Percentiles rank a stretch among this genome's conserved stretches.
These are phyloP conservation scores for Ormosia semicastrata DNA, from an alignment of 306 rosid genomes.

Conservation along the genomic window DNA sequence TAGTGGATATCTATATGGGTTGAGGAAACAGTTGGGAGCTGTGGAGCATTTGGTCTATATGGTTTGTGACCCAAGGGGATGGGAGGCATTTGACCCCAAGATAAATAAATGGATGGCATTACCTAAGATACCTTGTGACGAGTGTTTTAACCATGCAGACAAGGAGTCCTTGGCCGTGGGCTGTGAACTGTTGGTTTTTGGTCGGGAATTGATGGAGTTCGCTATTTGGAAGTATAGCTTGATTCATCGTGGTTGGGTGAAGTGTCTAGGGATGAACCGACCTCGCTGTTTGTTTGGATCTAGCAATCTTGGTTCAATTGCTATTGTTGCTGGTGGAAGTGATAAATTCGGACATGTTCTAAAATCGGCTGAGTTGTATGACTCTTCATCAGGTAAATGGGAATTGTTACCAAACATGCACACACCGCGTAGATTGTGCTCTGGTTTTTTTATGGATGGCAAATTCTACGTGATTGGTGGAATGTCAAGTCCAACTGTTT, in stretches of 20 bases:
- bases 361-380: constrained; percentile 74
- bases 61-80: constrained; percentile 83
- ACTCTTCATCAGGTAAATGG: constrained; percentile 71
- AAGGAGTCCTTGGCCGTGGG: constrained; percentile 95
- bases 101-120: constrained; percentile 74
- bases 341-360: constrained; percentile 75
- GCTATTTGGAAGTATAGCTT: constrained; percentile 86
- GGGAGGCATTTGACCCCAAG: constrained; percentile 71
- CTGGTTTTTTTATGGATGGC: constrained; percentile 84
- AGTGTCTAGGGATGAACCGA: constrained; percentile 74
- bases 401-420: constrained; percentile 78
- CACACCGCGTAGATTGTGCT: constrained; percentile 78
- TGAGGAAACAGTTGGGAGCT: constrained; percentile 62
- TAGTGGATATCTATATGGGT: constrained; percentile 67
- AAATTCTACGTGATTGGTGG: constrained; percentile 96
- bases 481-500: constrained; percentile 71
- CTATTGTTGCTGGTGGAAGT: constrained; percentile 89
- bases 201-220: constrained; percentile 80
- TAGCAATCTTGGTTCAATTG: constrained; percentile 74
- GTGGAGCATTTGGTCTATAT: constrained; percentile 83
- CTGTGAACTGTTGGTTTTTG: constrained; percentile 75
- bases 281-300: constrained; percentile 96
- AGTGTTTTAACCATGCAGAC: constrained; percentile 89
- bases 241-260: constrained; percentile 62
- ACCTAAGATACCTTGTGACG: constrained; percentile 92